Conservation (phyloP, 352 stramenopile species). For the Phytophthora sp. region DNA sequence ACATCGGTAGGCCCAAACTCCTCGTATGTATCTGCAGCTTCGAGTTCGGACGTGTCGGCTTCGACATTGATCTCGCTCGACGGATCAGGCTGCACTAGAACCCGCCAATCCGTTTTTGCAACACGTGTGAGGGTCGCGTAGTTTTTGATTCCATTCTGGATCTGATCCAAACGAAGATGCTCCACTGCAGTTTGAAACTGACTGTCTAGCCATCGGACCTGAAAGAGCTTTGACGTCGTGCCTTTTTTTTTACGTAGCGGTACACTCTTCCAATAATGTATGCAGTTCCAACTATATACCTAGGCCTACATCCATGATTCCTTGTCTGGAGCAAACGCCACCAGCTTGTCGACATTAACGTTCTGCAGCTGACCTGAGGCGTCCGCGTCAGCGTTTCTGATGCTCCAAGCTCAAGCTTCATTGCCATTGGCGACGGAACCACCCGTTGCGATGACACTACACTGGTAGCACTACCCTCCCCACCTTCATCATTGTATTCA, state of each 20-base stretch:
- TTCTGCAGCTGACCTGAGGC: neutral
- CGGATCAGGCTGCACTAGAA: neutral
- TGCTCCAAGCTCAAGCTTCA: no score
- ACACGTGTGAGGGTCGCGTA: neutral
- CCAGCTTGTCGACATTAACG: neutral
- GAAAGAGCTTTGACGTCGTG: neutral
- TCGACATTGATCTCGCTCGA: neutral
- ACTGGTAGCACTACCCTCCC: no score
- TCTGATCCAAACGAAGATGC: neutral
- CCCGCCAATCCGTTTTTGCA: neutral
- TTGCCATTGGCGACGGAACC: no score
- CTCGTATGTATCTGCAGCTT: neutral
- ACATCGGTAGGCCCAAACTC: neutral
- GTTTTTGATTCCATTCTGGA: neutral
- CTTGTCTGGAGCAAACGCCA: neutral
- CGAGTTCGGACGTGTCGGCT: neutral
- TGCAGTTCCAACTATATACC: slow-evolving; percentile 4
- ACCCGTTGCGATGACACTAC: no score
- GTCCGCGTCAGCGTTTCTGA: no score
- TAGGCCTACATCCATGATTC: slow-evolving; percentile 13
- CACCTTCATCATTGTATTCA: no score
- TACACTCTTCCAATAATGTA: slow-evolving; percentile 16
- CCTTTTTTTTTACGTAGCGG: neutral
- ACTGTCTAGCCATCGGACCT: slow-evolving; percentile 8
- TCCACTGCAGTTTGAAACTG: slow-evolving; percentile 9